Evolutionary conservation across 2,329 filamentous ascomycete species (phyloP).

Genomic region (Neonectria neomacrospora): DNA sequence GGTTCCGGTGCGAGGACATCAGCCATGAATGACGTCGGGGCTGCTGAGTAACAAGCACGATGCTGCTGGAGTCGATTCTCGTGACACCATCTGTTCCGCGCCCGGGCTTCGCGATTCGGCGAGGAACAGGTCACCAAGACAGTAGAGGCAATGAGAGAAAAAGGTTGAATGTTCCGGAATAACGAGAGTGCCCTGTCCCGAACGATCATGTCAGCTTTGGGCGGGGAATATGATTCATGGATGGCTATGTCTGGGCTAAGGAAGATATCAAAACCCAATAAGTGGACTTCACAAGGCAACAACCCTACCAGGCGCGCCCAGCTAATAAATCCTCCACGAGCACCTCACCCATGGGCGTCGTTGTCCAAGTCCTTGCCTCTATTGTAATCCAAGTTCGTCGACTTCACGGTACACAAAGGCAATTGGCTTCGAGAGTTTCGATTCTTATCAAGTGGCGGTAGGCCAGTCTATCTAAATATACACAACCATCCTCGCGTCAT

Average conservation of each 20-base stretch:
- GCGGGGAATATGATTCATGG: not conserved
- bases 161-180: constrained; percentile 5
- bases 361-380: not conserved
- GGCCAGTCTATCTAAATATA: constrained; percentile 46
- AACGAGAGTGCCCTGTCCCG: constrained; percentile 6
- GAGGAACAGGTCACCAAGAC: not conserved
- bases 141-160: not conserved
- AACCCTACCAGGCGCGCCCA: not conserved
- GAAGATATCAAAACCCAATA: not conserved
- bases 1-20: constrained; percentile 11
- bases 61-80: constrained; percentile 1
- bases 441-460: constrained; percentile 41
- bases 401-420: not conserved
- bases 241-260: not conserved
- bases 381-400: not conserved
- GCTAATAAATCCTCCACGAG: not conserved
- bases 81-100: not conserved
- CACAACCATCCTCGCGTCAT: constrained; percentile 44
- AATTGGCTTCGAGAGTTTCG: constrained; percentile 28
- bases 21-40: constrained; percentile 32
- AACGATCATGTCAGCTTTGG: constrained; percentile 19
- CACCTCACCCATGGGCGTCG: not conserved
- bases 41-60: constrained; percentile 20
- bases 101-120: not conserved
- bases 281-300: not conserved